Conservation (phyloP, 495 filamentous ascomycete genomes). For the Hyaloscypha bicolor region DNA sequence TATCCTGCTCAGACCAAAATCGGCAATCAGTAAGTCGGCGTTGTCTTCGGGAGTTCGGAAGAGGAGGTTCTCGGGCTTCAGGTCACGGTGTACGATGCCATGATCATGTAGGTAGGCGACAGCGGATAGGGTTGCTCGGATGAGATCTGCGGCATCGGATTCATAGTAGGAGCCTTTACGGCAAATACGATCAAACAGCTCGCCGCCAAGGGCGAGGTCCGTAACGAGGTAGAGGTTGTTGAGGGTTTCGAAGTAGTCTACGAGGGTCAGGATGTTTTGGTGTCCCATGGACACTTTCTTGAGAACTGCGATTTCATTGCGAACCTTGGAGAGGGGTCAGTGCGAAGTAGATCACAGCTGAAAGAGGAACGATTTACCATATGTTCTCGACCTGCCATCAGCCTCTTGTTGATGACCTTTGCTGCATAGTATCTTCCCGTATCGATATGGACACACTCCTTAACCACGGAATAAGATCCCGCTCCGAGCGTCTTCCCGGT, state of each 20-base stretch:
- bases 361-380: conserved; percentile 65
- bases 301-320: conserved; percentile 96
- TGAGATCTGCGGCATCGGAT: conserved; percentile 92
- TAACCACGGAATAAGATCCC: conserved; percentile 98
- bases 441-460: conserved; percentile 98
- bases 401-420: conserved; percentile 97
- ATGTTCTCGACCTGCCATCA: conserved; percentile 97
- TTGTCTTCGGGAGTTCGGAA: conserved; percentile 83
- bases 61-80: conserved; percentile 76
- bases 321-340: conserved; percentile 59
- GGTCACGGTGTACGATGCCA: conserved; percentile 91
- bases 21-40: conserved; percentile 89
- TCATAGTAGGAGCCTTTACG: conserved; percentile 98
- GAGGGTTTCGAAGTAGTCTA: conserved; percentile 99
- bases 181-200: conserved; percentile 98
- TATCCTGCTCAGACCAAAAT: conserved; percentile 91
- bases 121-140: conserved; percentile 92
- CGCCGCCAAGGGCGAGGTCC: conserved; percentile 92
- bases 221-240: conserved; percentile 99
- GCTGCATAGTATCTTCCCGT: conserved; percentile 98
- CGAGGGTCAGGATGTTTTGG: conserved; percentile 94
- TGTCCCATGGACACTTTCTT: conserved; percentile 98
- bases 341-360: not conserved
- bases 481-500: conserved; percentile 97
- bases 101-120: conserved; percentile 98